These are phyloP conservation scores for Diutina ranongensis DNA, from an alignment of 1,139 yeast species.

Conservation along the genomic window DNA sequence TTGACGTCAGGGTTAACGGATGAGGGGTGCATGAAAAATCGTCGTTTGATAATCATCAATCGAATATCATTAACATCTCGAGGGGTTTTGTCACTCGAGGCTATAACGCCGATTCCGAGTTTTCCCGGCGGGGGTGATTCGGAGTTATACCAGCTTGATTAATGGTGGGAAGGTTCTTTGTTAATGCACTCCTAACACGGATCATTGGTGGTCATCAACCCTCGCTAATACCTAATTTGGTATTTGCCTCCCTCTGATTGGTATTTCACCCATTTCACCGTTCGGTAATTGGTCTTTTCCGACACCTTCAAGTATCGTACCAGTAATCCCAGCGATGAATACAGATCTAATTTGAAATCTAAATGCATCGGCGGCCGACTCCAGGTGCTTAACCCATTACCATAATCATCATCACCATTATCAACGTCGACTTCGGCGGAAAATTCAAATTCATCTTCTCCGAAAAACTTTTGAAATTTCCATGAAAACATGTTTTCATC, in stretches of 20 bases:
- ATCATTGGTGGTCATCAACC: no score
- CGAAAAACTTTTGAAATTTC: constrained; percentile 60
- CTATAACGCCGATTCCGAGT: no score
- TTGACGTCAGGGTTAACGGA: no score
- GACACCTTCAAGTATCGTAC: constrained; percentile 63
- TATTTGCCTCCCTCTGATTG: constrained; percentile 66
- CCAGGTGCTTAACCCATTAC: constrained; percentile 27
- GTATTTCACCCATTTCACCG: constrained; percentile 85
- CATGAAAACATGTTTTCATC: constrained; percentile 57
- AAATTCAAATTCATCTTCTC: constrained; percentile 50
- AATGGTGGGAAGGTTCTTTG: no score
- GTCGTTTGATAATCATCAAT: no score
- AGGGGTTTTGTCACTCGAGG: no score
- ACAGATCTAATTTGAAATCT: constrained; percentile 63
- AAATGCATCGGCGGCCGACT: constrained; percentile 68
- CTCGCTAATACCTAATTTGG: constrained; percentile 59
- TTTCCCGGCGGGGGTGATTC: no score
- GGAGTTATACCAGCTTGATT: no score
- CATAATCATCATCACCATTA: constrained; percentile 11
- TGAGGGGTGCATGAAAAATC: no score
- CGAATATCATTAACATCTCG: no score
- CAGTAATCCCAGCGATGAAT: constrained; percentile 64
- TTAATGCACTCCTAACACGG: no score
- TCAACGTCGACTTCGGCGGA: constrained; percentile 38
- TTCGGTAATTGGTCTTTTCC: constrained; percentile 54